Evolutionary conservation across 257 asterid genomes (phyloP).

Genomic region (Solanum chmielewskii): DNA sequence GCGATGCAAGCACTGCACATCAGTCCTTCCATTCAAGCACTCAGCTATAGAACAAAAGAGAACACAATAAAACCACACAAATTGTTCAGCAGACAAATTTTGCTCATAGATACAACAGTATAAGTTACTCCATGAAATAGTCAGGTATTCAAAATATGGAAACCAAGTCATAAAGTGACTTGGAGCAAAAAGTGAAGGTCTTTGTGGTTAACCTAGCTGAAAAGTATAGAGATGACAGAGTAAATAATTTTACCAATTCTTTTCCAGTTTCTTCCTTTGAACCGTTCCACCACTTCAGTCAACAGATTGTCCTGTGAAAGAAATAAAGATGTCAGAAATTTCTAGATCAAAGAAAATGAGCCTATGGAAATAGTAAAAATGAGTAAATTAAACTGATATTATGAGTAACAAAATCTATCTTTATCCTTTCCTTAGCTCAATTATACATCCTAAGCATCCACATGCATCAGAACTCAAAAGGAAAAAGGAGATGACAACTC

Average conservation of each 20-base stretch:
- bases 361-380: neutral
- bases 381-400: neutral
- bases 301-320: constrained; percentile 52
- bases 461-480: neutral
- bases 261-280: constrained; percentile 68
- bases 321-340: neutral
- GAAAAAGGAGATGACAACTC: neutral
- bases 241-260: constrained; percentile 32
- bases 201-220: neutral
- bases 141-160: neutral
- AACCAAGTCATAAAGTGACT: neutral
- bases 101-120: neutral
- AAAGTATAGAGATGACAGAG: neutral
- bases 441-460: neutral
- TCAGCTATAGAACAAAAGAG: constrained; percentile 43
- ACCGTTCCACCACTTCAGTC: constrained; percentile 39
- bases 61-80: neutral
- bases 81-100: neutral
- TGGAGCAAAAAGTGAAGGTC: neutral
- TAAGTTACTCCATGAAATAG: neutral
- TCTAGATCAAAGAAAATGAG: neutral
- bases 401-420: neutral
- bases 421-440: neutral
- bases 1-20: constrained; percentile 83
- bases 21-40: constrained; percentile 58